phyloP scores from a whole-genome alignment of 305 asterid genomes.

The Lippia alba region DNA sequence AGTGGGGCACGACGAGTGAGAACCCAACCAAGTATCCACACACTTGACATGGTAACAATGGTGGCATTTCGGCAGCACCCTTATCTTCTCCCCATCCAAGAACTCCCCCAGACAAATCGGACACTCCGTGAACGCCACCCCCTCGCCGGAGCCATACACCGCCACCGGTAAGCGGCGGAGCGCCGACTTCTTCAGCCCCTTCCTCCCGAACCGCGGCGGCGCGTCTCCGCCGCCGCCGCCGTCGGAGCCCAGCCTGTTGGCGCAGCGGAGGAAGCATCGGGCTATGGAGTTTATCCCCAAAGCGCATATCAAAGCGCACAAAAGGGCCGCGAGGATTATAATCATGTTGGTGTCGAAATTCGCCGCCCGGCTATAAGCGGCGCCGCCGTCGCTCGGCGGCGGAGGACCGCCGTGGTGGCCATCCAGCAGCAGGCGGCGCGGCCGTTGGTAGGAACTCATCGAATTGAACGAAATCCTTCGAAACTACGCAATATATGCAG shows the following conservation, averaged over 20 bases:
- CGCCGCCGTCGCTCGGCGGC: conserved; percentile 38
- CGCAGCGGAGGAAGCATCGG: conserved; percentile 42
- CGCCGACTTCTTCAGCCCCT: conserved; percentile 53
- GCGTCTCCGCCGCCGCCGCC: not conserved
- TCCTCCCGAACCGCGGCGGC: conserved; percentile 28
- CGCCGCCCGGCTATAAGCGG: conserved; percentile 42
- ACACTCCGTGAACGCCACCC: conserved; percentile 56
- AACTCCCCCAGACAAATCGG: conserved; percentile 77
- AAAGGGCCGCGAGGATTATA: conserved; percentile 67
- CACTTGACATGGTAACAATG: conserved; percentile 79
- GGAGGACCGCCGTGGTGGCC: conserved; percentile 29
- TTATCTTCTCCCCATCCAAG: conserved; percentile 72
- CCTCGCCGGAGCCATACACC: conserved; percentile 45
- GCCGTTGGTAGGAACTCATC: conserved; percentile 53
- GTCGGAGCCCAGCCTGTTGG: conserved; percentile 12
- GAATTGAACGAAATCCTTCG: conserved; percentile 14
- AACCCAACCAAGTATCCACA: conserved; percentile 74
- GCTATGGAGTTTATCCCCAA: conserved; percentile 69
- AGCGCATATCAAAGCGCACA: conserved; percentile 71
- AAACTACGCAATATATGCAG: conserved; percentile 17
- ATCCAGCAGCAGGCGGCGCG: conserved; percentile 54
- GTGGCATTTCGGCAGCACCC: conserved; percentile 71
- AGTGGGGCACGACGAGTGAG: conserved; percentile 83
- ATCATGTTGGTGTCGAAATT: conserved; percentile 77
- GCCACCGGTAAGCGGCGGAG: conserved; percentile 58